Base-by-base conservation (phyloP, 805 yeast species). In the Helenozyma rhizophorensis region DNA sequence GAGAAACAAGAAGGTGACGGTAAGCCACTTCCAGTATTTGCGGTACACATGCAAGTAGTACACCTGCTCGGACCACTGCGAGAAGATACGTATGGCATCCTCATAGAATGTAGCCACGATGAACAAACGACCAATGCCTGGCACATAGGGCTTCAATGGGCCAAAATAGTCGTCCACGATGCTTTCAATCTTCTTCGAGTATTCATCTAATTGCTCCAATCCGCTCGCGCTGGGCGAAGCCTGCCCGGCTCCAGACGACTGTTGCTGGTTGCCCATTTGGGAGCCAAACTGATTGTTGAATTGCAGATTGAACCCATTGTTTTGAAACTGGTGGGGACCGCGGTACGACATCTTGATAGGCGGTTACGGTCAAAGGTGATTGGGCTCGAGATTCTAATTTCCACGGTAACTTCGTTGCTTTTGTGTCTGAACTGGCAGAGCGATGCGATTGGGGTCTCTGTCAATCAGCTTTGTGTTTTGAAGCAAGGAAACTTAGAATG, bases 41-140 rank as follows among this genome's bases (percentile, higher is more conserved):
- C 95, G 78, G 67, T 78, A 83, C 47, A 78, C 77, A 66, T 84
- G 74, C 47, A 93, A 69, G 58, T 83, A 90, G 57, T 77, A 83
- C 15, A 86, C 85, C 61, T 90, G 98, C 51, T 86, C 95, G 22
- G 72, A 60, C 97, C 97, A 90, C 64, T 89, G 97, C 5, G 87
- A 65, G 33, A 79, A 48, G 50, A 90, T 85, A 58, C 98, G 75
- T 33, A 81, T 56, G 3, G 95, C 75, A 54, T 93, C 97, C 62
- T 90, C 97, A 45, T 78, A 76, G 56, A 89, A 90, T 0, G 97
- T 93, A 30, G 95, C 95, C 35, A 90, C 96, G 41, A 90, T 89
- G 45, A 89, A 75, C 40, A 85, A 78, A 37, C 97, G 73, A 23
- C 96, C 97, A 49, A 90, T 76, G 14, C 79, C 78, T 7, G 97